These are phyloP conservation scores for Mycena metata DNA, from an alignment of 768 basidiomycete genomes.

Conservation along the genomic window DNA sequence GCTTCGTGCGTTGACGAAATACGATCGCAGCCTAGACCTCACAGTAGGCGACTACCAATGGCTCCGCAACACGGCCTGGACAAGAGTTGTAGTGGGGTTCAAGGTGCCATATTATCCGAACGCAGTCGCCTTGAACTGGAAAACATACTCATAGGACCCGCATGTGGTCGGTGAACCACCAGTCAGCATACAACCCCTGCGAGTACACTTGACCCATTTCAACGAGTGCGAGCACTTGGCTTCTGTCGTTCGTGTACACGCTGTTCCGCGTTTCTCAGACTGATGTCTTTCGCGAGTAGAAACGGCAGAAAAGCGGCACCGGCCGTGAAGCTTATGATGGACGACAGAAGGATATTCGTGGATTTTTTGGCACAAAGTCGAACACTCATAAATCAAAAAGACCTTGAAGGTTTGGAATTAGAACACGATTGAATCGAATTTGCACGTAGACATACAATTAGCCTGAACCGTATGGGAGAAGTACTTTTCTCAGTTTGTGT, in stretches of 20 bases:
- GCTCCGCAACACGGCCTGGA: slow-evolving; percentile 80
- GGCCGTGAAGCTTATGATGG: slow-evolving; percentile 79
- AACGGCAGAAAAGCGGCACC: slow-evolving; percentile 82
- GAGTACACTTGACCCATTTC: slow-evolving; percentile 63
- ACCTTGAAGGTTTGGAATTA: slow-evolving; percentile 1
- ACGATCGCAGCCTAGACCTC: slow-evolving; percentile 47
- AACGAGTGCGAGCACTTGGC: slow-evolving; percentile 70
- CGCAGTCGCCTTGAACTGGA: background rate
- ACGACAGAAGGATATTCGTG: slow-evolving; percentile 80
- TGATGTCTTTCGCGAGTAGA: slow-evolving; percentile 23
- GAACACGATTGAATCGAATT: background rate
- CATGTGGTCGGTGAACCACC: slow-evolving; percentile 38
- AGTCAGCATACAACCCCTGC: slow-evolving; percentile 48
- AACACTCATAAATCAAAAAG: slow-evolving; percentile 15
- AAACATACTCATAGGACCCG: background rate
- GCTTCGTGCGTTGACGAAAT: slow-evolving; percentile 63
- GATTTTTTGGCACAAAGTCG: slow-evolving; percentile 70
- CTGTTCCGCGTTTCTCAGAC: background rate
- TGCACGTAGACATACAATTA: slow-evolving; percentile 7
- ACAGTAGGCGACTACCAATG: slow-evolving; percentile 56
- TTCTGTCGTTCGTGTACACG: slow-evolving; percentile 62
- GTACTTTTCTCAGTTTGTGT: slow-evolving; percentile 70
- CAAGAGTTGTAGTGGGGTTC: slow-evolving; percentile 62
- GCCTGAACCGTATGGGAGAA: slow-evolving; percentile 76
- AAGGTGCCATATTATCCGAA: slow-evolving; percentile 49